These are phyloP conservation scores for Cicer pinnatifidum DNA, from an alignment of 306 rosid species.

Conservation along the genomic window DNA sequence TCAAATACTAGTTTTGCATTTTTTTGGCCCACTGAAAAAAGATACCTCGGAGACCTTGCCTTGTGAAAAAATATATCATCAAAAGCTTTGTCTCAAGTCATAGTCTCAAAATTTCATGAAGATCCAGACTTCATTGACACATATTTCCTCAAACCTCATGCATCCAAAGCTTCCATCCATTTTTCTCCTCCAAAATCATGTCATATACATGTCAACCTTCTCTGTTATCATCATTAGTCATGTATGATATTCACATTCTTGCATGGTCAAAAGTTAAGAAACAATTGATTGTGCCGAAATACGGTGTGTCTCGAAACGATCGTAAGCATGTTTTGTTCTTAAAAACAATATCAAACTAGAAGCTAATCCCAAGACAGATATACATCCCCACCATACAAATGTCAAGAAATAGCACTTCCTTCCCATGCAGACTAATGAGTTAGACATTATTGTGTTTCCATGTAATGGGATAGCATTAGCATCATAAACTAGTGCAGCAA, in stretches of 20 bases:
- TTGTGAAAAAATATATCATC: neutral
- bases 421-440: conserved; percentile 84
- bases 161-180: conserved; percentile 36
- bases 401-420: conserved; percentile 75
- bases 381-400: conserved; percentile 81
- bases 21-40: neutral
- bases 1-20: neutral
- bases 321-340: conserved; percentile 86
- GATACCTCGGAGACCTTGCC: neutral
- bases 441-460: conserved; percentile 36
- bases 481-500: conserved; percentile 84
- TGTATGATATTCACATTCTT: neutral
- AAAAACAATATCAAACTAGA: conserved; percentile 72
- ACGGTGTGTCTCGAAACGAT: conserved; percentile 69
- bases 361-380: conserved; percentile 70
- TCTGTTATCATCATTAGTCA: conserved; percentile 25
- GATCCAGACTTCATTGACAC: conserved; percentile 14
- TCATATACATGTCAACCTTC: conserved; percentile 36
- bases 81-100: conserved; percentile 3
- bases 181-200: conserved; percentile 35
- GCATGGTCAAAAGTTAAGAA: conserved; percentile 40
- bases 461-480: conserved; percentile 49
- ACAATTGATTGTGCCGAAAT: conserved; percentile 49
- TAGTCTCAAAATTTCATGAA: conserved; percentile 21
- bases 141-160: conserved; percentile 18